Evolutionary conservation across 257 asterid species (phyloP).

Genomic region (Apocynum venetum): DNA sequence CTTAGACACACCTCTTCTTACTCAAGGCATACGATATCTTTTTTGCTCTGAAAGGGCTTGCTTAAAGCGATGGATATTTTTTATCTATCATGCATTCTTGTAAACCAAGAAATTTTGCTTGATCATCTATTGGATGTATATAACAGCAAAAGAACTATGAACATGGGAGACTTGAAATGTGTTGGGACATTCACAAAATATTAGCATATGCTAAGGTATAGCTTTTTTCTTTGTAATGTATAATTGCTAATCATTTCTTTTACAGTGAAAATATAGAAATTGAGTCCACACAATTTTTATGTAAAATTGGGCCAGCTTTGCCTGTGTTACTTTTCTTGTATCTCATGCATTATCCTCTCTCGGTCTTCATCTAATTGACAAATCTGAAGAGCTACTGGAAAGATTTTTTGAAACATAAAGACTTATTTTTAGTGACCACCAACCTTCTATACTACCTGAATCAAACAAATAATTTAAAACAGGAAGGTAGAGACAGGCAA

Average conservation of each 20-base stretch:
- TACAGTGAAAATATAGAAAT: too few relatives aligned
- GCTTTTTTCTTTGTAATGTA: too few relatives aligned
- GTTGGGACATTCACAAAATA: neutral
- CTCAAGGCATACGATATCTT: too few relatives aligned
- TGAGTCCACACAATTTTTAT: too few relatives aligned
- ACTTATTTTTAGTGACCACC: too few relatives aligned
- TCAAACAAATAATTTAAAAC: neutral
- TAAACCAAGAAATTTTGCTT: neutral
- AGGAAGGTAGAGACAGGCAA: neutral
- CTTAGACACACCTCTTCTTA: neutral
- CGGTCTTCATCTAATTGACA: neutral
- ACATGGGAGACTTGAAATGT: neutral
- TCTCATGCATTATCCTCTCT: too few relatives aligned
- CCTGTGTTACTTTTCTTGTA: too few relatives aligned
- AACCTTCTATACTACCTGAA: neutral
- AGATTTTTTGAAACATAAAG: too few relatives aligned
- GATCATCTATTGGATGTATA: constrained; percentile 12
- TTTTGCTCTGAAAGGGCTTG: constrained; percentile 1
- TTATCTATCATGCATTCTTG: neutral
- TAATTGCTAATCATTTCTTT: too few relatives aligned
- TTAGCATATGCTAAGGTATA: neutral
- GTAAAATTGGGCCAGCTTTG: neutral
- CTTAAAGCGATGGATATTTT: constrained; percentile 3
- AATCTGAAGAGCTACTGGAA: too few relatives aligned
- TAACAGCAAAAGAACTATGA: neutral